Conservation (phyloP, 116 monocot species). For the Posidonia oceanica region DNA sequence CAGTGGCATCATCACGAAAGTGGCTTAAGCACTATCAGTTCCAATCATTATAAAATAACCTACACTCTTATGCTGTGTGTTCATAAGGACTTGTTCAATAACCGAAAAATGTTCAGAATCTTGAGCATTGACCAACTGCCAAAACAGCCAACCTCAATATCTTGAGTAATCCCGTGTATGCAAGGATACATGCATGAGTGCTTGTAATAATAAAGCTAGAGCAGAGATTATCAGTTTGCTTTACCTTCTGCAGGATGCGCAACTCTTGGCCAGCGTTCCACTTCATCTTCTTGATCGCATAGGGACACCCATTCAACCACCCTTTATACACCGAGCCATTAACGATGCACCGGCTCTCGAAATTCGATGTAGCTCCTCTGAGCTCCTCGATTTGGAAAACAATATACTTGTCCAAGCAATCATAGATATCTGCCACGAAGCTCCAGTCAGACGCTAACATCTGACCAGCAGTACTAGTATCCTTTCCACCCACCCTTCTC, state of each 20-base stretch:
- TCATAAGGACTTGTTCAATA: too few species aligned
- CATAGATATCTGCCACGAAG: constrained; percentile 49
- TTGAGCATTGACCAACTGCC: too few species aligned
- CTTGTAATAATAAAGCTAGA: too few species aligned
- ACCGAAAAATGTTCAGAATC: too few species aligned
- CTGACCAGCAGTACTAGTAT: not conserved
- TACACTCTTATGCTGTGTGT: too few species aligned
- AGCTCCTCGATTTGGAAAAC: constrained; percentile 55
- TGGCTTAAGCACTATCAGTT: too few species aligned
- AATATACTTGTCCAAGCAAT: constrained; percentile 73
- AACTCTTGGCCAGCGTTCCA: constrained; percentile 81
- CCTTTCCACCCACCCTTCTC: not conserved
- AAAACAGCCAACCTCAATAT: too few species aligned
- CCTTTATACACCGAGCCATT: constrained; percentile 65
- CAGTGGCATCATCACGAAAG: too few species aligned
- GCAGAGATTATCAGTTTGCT: not conserved
- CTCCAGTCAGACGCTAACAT: constrained; percentile 11
- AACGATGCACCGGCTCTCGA: constrained; percentile 34
- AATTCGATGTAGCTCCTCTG: constrained; percentile 37
- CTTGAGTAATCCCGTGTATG: too few species aligned
- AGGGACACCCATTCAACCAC: constrained; percentile 34
- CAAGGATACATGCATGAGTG: too few species aligned
- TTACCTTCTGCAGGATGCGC: constrained; percentile 87
- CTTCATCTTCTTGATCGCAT: constrained; percentile 82
- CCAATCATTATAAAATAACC: too few species aligned